A percentile compares a stretch with the other conserved stretches of the same genome.
phyloP scores from a whole-genome alignment of 139 green algal genomes.

The Medakamo hakoo region DNA sequence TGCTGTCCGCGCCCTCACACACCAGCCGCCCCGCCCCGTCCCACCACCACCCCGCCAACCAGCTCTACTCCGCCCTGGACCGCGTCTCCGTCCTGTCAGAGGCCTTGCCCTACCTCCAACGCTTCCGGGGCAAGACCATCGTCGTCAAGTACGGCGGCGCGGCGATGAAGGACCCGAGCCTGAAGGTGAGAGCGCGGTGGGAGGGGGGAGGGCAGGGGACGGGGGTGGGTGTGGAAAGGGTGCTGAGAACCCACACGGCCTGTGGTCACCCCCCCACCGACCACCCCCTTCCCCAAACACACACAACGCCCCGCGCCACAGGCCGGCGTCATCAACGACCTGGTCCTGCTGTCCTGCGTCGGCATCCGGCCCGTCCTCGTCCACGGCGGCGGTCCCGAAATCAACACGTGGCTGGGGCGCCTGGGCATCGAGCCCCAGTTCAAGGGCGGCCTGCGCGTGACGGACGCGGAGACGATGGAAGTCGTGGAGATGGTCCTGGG shows the following conservation, averaged over 20 bases:
- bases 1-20: too few relatives aligned
- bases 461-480: slow-evolving; percentile 93
- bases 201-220: not conserved
- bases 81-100: slow-evolving; percentile 81
- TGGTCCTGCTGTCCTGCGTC: slow-evolving; percentile 86
- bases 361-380: slow-evolving; percentile 87
- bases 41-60: not conserved
- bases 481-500: slow-evolving; percentile 97
- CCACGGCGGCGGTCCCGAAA: slow-evolving; percentile 96
- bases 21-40: too few relatives aligned
- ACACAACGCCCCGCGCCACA: slow-evolving; percentile 9
- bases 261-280: too few relatives aligned
- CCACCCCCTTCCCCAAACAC: too few relatives aligned
- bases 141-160: slow-evolving; percentile 98
- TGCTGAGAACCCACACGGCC: too few relatives aligned
- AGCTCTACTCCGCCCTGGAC: slow-evolving; percentile 39
- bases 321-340: slow-evolving; percentile 80
- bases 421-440: slow-evolving; percentile 89
- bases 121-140: slow-evolving; percentile 80
- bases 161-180: slow-evolving; percentile 89
- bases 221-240: too few relatives aligned
- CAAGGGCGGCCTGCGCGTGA: slow-evolving; percentile 92
- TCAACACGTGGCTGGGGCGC: slow-evolving; percentile 93
- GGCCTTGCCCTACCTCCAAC: slow-evolving; percentile 91
- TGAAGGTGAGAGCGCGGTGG: slow-evolving; percentile 46